Evolutionary conservation across 108 stramenopile genomes (phyloP), one percentile per base, ranked within the genome.

Genomic region (Skeletonema tropicum): DNA sequence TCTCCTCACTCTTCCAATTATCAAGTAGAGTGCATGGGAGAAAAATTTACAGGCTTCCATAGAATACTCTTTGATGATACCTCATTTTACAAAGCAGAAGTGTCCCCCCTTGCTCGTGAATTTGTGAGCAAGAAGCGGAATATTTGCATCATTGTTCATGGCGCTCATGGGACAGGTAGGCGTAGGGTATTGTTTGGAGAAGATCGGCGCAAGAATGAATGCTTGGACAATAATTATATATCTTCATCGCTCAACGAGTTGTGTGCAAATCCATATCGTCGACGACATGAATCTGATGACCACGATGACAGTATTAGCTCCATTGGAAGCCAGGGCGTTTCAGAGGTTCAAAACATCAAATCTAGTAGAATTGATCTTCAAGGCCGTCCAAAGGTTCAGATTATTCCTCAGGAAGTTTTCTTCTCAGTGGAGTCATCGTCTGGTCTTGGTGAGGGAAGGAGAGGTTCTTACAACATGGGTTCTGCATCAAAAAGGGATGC

Each of bases 31-130:
- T 70, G 57, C 13, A 59, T 21, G 38, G 69, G 57, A 38, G 57
- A 70, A 26, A 70, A 57, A 33, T 70, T 70, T 25, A 59, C 57
- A 26, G 69, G 69, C 31, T 70, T 59, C 60, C 69, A 70, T 13
- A 48, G 59, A 35, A 39, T 70, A 25, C 57, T 59, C 15, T 26
- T 70, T 6, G 69, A 70, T 58, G 69, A 70, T 52, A 70, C 57
- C 17, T 38, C 58, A 21, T 70, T 70, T 59, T 70, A 70, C 30
- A 41, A 58, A 21, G 57, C 38, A 31, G 36, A 57, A 26, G 69
- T 59, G 2, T 59, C 38, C 38, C 69, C 69, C 21, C 58, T 70
- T 10, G 69, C 59, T 41, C 57, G 19, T 70, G 69, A 70, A 70
- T 70, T 70, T 23, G 69, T 70, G 7, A 36, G 39, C 15, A 59